Evolutionary conservation across 2,329 filamentous ascomycete species (phyloP), one percentile per base, ranked within the genome.

Genomic region (Xylaria sp.): DNA sequence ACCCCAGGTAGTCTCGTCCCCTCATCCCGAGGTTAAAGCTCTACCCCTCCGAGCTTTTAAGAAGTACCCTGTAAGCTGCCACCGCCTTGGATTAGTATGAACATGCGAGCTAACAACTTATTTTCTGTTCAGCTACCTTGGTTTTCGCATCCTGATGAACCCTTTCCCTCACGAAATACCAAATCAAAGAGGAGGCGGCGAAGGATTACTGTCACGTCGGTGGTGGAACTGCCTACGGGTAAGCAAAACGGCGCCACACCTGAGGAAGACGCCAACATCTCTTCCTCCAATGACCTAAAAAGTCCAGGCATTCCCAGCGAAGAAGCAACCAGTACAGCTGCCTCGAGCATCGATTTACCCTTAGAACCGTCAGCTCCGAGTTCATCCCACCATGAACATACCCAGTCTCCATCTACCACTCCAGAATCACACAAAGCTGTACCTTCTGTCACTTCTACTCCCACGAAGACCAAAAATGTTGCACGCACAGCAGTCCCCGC

Each of bases 111-210:
- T 82, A 71, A 82, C 65, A 71, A 82, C 65, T 44, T 13, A 37
- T 51, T 23, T 69, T 23, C 63, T 44, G 32, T 66, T 13, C 66
- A 90, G 86, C 79, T 90, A 10, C 88, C 88, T 10, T 90, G 88
- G 88, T 74, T 84, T 29, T 89, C 87, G 0, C 79, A 78, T 37
- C 85, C 86, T 3, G 84, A 86, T 37, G 73, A 79, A 32, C 79
- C 82, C 10, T 91, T 88, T 74, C 88, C 88, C 13, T 74, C 74
- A 3, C 81, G 79, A 72, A 72, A 77, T 42, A 48, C 79, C 13
- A 83, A 79, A 73, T 79, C 81, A 42, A 82, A 81, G 71, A 84
- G 83, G 77, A 84, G 81, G 72, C 77, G 77, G 69, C 79, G 77
- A 61, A 71, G 76, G 6, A 71, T 84, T 25, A 78, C 77, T 21